Percentiles rank a stretch among this genome's conserved stretches.
Conservation (phyloP, 805 yeast species). For the Saccharomycopsis lassenensis region DNA sequence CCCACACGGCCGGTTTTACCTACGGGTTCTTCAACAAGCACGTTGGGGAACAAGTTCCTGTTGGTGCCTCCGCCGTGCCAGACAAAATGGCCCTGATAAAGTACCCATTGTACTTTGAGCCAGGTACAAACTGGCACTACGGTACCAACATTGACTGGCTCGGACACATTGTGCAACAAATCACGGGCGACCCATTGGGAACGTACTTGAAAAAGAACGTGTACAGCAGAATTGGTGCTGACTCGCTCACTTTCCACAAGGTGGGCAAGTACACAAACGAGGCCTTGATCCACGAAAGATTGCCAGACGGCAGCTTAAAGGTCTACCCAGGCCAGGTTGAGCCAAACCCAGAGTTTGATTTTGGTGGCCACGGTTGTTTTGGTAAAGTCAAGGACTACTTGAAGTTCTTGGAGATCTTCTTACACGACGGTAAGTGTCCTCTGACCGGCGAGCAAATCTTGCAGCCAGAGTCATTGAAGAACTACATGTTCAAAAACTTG, state of each 20-base stretch:
- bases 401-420: conserved; percentile 28
- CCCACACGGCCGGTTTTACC: conserved; percentile 30
- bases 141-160: conserved; percentile 27
- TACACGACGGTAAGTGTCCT: conserved; percentile 30
- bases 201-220: conserved; percentile 23
- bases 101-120: conserved; percentile 24
- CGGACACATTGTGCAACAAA: conserved; percentile 24
- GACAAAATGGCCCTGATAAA: too few species aligned
- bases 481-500: conserved; percentile 24
- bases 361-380: conserved; percentile 35
- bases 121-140: conserved; percentile 27
- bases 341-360: conserved; percentile 21
- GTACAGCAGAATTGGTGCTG: conserved; percentile 23
- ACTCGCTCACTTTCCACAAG: conserved; percentile 21
- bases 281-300: conserved; percentile 21
- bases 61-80: too few species aligned
- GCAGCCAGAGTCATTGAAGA: conserved; percentile 23
- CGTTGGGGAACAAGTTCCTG: too few species aligned
- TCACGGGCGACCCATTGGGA: conserved; percentile 22
- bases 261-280: conserved; percentile 13
- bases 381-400: conserved; percentile 30
- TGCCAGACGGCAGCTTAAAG: conserved; percentile 18
- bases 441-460: conserved; percentile 26
- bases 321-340: conserved; percentile 16
- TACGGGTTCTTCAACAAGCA: too few species aligned